Conservation (phyloP, 148 eudicot genomes). For the Chenopodium album region DNA sequence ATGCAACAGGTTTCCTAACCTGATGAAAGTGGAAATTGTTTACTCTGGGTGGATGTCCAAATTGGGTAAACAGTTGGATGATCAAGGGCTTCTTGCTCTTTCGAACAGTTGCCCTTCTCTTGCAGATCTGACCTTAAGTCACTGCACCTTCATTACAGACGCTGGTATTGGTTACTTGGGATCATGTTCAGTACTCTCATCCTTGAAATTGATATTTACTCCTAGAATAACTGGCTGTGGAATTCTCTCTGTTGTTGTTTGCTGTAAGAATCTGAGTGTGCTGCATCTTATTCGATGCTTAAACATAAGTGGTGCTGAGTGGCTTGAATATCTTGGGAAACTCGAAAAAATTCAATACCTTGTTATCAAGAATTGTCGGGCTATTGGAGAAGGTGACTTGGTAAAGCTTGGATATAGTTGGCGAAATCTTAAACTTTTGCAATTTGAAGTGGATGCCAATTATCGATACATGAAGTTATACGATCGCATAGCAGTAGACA, state of each 20-base stretch:
- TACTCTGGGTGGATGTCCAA: slow-evolving; percentile 95
- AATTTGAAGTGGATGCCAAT: slow-evolving; percentile 80
- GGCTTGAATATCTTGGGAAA: slow-evolving; percentile 88
- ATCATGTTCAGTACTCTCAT: slow-evolving; percentile 63
- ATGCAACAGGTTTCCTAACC: slow-evolving; percentile 71
- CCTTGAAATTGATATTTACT: slow-evolving; percentile 68
- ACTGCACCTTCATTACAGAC: slow-evolving; percentile 85
- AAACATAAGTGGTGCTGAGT: slow-evolving; percentile 64
- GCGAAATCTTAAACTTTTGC: slow-evolving; percentile 60
- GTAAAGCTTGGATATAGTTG: slow-evolving; percentile 70
- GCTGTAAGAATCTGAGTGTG: slow-evolving; percentile 56
- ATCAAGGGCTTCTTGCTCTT: slow-evolving; percentile 61
- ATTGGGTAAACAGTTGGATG: slow-evolving; percentile 80
- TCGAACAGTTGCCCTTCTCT: slow-evolving; percentile 58
- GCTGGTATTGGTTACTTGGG: slow-evolving; percentile 66
- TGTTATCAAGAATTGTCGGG: slow-evolving; percentile 73
- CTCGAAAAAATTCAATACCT: slow-evolving; percentile 60
- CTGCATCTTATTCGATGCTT: slow-evolving; percentile 75
- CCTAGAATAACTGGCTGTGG: slow-evolving; percentile 89
- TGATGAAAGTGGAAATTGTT: slow-evolving; percentile 63
- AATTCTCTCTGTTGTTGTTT: slow-evolving; percentile 66
- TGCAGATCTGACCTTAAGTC: slow-evolving; percentile 69
- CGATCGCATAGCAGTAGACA: slow-evolving; percentile 67
- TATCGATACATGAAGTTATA: slow-evolving; percentile 82
- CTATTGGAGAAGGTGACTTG: slow-evolving; percentile 84